Percentiles rank a stretch among this genome's conserved stretches.
Conservation (phyloP, 768 basidiomycete species). For the Mycena leptocephala region DNA sequence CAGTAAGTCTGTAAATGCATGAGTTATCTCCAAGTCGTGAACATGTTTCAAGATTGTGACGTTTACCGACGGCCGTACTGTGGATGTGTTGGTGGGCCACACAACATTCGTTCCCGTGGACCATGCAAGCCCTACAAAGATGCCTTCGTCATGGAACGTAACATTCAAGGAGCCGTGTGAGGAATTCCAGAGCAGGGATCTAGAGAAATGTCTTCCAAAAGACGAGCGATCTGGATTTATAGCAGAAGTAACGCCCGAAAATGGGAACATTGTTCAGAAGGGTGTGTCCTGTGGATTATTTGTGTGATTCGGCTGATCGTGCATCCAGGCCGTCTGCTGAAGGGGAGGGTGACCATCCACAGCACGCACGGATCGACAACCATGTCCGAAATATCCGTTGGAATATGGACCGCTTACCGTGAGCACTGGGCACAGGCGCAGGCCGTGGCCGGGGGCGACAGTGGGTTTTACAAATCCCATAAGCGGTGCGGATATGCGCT, state of each 20-base stretch:
- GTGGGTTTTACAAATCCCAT: background rate
- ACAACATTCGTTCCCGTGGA: constrained; percentile 15
- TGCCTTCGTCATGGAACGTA: constrained; percentile 1
- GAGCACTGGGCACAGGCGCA: background rate
- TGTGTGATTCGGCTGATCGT: background rate
- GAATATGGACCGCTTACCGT: background rate
- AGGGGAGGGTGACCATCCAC: background rate
- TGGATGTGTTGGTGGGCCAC: constrained; percentile 16
- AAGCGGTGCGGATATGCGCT: background rate
- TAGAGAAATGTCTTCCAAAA: constrained; percentile 16
- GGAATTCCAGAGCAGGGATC: background rate
- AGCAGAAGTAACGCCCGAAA: constrained; percentile 14
- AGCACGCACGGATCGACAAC: background rate
- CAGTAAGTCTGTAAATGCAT: background rate
- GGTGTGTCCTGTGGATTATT: background rate
- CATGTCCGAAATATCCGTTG: background rate
- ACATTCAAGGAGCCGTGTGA: background rate
- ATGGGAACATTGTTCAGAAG: constrained; percentile 1
- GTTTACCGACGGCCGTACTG: constrained; percentile 6
- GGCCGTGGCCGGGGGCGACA: background rate
- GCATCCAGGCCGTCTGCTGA: background rate
- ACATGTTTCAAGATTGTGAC: constrained; percentile 46
- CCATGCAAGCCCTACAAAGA: background rate
- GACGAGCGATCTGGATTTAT: background rate
- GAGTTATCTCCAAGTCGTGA: background rate